Evolutionary conservation across 148 eudicot genomes (phyloP).

Genomic region (Amaranthus palmeri): DNA sequence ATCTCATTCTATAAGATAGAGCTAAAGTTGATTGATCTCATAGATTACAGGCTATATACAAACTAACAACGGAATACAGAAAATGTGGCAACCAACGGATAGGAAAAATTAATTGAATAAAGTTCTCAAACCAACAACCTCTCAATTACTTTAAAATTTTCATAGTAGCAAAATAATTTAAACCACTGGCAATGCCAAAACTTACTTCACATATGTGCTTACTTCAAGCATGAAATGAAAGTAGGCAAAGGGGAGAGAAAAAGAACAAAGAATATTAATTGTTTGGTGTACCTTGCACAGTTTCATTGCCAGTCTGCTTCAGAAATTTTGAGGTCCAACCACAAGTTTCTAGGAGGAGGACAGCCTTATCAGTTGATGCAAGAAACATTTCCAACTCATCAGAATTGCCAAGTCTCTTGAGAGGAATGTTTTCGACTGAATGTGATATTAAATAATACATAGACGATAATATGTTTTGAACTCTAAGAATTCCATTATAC

Average conservation of each 20-base stretch:
- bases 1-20: too few species aligned
- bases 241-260: not conserved
- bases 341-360: slow-evolving; percentile 73
- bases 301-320: slow-evolving; percentile 33
- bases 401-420: slow-evolving; percentile 40
- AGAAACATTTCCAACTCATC: slow-evolving; percentile 59
- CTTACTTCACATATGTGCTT: not conserved
- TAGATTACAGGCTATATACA: too few species aligned
- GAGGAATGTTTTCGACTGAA: slow-evolving; percentile 54
- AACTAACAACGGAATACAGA: too few species aligned
- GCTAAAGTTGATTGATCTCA: too few species aligned
- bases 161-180: too few species aligned
- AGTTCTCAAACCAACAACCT: too few species aligned
- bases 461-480: slow-evolving; percentile 59
- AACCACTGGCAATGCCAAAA: too few species aligned
- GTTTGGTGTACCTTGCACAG: slow-evolving; percentile 25
- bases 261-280: not conserved
- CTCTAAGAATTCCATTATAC: slow-evolving; percentile 65
- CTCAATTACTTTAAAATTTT: too few species aligned
- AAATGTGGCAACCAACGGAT: too few species aligned
- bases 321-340: slow-evolving; percentile 74
- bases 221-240: not conserved
- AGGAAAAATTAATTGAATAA: too few species aligned
- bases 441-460: slow-evolving; percentile 44
- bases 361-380: slow-evolving; percentile 74